Evolutionary conservation across 2,329 filamentous ascomycete species (phyloP).

Genomic region (Teratosphaeria destructans): DNA sequence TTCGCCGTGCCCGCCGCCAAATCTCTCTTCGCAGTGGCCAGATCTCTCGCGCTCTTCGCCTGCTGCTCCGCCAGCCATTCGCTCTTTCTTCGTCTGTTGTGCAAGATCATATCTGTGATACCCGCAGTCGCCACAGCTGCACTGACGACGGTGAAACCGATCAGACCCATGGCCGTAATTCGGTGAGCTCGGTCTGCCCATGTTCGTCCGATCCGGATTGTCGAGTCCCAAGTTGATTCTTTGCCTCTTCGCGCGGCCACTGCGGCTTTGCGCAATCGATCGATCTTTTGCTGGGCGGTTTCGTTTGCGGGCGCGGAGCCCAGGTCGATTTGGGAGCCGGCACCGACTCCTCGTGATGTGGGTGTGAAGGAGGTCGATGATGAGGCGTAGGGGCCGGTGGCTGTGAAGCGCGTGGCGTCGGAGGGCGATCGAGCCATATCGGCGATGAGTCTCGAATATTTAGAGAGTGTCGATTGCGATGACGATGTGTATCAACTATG

Average conservation of each 20-base stretch:
- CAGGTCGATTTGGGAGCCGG: constrained; percentile 19
- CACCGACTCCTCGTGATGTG: constrained; percentile 7
- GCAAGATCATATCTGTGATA: constrained; percentile 54
- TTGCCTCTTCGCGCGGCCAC: constrained; percentile 38
- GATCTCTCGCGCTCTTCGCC: constrained; percentile 31
- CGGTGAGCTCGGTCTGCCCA: constrained; percentile 53
- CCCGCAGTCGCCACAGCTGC: constrained; percentile 54
- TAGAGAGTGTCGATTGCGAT: not conserved
- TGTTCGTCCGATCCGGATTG: constrained; percentile 42
- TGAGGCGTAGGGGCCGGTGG: constrained; percentile 59
- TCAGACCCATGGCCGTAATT: constrained; percentile 48
- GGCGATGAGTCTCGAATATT: not conserved
- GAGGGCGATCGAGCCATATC: constrained; percentile 56
- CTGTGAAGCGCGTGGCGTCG: constrained; percentile 71
- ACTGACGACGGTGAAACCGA: constrained; percentile 51
- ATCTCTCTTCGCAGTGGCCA: constrained; percentile 35
- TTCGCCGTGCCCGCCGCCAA: constrained; percentile 34
- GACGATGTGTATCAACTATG: not conserved
- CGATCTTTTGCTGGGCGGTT: constrained; percentile 45
- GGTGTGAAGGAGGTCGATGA: constrained; percentile 44
- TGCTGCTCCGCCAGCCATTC: constrained; percentile 50
- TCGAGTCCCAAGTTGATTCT: constrained; percentile 44
- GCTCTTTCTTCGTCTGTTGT: constrained; percentile 54
- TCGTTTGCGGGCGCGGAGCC: constrained; percentile 34
- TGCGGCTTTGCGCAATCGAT: constrained; percentile 40